phyloP scores from a whole-genome alignment of 495 filamentous ascomycete species.

The Tuber umbilicatum region DNA sequence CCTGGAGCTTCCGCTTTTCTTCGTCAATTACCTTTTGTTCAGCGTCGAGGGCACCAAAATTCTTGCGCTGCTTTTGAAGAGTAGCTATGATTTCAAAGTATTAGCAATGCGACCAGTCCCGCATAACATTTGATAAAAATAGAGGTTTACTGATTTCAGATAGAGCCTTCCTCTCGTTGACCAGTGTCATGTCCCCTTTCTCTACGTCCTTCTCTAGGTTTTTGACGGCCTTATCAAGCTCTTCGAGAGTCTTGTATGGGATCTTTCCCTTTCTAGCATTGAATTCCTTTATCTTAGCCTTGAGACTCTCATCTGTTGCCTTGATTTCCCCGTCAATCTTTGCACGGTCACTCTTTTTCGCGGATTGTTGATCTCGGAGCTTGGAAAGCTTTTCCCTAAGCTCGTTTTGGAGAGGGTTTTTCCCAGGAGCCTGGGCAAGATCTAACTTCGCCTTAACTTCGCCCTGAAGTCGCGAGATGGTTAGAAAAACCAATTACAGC shows the following conservation, averaged over 20 bases:
- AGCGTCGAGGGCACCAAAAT: conserved; percentile 73
- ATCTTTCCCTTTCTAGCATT: conserved; percentile 72
- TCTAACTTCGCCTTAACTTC: conserved; percentile 79
- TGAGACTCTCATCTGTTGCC: conserved; percentile 72
- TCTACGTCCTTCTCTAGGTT: conserved; percentile 76
- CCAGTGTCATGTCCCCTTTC: conserved; percentile 78
- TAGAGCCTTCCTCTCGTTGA: conserved; percentile 93
- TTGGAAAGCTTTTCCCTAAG: conserved; percentile 62
- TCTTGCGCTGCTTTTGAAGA: conserved; percentile 82
- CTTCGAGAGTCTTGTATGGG: conserved; percentile 75
- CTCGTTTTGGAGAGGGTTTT: conserved; percentile 71
- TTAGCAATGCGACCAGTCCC: conserved; percentile 5
- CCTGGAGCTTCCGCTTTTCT: conserved; percentile 73
- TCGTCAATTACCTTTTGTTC: conserved; percentile 77
- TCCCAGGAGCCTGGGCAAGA: conserved; percentile 55
- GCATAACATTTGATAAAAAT: not conserved
- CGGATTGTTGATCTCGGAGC: conserved; percentile 75
- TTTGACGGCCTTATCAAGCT: conserved; percentile 74
- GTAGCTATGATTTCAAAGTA: conserved; percentile 10
- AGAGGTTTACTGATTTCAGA: conserved; percentile 60
- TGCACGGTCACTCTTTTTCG: conserved; percentile 69
- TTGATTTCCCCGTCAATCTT: conserved; percentile 79
- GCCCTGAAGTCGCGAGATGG: conserved; percentile 52
- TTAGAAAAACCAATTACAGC: conserved; percentile 24
- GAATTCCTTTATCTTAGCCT: conserved; percentile 71